These are phyloP conservation scores for Sclerotinia spermophila DNA, from an alignment of 2,329 filamentous ascomycete genomes.

Conservation along the genomic window DNA sequence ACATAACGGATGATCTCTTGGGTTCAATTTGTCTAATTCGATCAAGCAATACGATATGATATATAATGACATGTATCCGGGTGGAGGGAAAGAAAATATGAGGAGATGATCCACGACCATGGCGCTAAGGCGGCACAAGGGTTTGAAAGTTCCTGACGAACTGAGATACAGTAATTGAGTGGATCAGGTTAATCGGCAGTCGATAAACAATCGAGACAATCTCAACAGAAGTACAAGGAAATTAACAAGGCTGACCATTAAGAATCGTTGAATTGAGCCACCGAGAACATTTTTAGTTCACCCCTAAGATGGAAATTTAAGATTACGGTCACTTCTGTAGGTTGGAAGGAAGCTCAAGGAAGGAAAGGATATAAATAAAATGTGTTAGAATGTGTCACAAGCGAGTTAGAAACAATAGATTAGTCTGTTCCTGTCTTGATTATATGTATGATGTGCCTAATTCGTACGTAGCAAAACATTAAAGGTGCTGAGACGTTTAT, in stretches of 20 bases:
- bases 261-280: conserved; percentile 1
- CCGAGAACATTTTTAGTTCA: conserved; percentile 14
- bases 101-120: conserved; percentile 11
- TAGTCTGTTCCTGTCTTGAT: neutral
- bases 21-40: neutral
- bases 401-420: conserved; percentile 7
- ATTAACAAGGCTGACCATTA: conserved; percentile 18
- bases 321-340: conserved; percentile 8
- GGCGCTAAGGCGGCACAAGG: conserved; percentile 16
- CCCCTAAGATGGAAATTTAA: conserved; percentile 21
- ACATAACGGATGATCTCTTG: neutral
- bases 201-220: conserved; percentile 21
- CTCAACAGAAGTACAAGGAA: neutral
- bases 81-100: conserved; percentile 2
- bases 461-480: too few relatives aligned
- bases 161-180: conserved; percentile 10
- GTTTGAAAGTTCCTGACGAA: neutral
- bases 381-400: conserved; percentile 6
- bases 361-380: conserved; percentile 10
- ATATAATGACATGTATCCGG: conserved; percentile 14
- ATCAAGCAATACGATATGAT: conserved; percentile 9
- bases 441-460: too few relatives aligned
- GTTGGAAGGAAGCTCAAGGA: conserved; percentile 13
- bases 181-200: conserved; percentile 16
- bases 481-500: too few relatives aligned